Conservation (phyloP, 768 basidiomycete species). For the Rickenella mellea region DNA sequence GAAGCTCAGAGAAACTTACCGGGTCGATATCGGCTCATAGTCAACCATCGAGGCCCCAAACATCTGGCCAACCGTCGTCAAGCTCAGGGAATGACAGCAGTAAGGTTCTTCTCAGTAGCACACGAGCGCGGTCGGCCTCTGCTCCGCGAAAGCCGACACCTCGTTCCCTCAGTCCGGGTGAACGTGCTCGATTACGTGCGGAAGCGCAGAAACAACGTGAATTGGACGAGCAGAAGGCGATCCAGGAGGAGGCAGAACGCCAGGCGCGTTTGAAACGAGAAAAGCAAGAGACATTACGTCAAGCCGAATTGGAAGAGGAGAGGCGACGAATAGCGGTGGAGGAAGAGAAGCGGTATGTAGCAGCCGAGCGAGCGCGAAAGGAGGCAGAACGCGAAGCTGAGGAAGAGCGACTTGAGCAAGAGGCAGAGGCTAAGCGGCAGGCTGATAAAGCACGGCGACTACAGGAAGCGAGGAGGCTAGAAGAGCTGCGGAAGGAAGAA, state of each 20-base stretch:
- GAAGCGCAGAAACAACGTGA: slow-evolving; percentile 15
- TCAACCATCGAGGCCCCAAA: slow-evolving; percentile 10
- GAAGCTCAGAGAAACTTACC: not conserved
- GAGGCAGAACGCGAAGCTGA: slow-evolving; percentile 28
- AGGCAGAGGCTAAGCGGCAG: slow-evolving; percentile 7
- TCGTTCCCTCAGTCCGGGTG: slow-evolving; percentile 15
- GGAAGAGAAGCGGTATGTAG: slow-evolving; percentile 28
- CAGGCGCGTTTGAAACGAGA: slow-evolving; percentile 15
- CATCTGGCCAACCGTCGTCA: not conserved
- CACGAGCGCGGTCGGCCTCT: not conserved
- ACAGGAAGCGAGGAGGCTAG: slow-evolving; percentile 40
- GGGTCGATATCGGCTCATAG: slow-evolving; percentile 5
- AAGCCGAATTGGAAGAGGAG: slow-evolving; percentile 16
- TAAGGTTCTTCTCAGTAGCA: not conserved
- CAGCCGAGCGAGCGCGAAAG: slow-evolving; percentile 17
- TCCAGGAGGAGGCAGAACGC: slow-evolving; percentile 23
- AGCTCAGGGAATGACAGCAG: not conserved
- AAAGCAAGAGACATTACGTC: slow-evolving; percentile 12
- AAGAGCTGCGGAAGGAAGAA: slow-evolving; percentile 44
- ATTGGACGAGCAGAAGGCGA: slow-evolving; percentile 32
- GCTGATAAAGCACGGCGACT: slow-evolving; percentile 37
- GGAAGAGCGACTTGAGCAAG: slow-evolving; percentile 16
- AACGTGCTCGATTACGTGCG: slow-evolving; percentile 14
- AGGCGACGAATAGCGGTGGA: slow-evolving; percentile 20
- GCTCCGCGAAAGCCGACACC: not conserved